Conservation (phyloP, 202 grass and related monocot species). For the Schoenoplectus tabernaemontani region DNA sequence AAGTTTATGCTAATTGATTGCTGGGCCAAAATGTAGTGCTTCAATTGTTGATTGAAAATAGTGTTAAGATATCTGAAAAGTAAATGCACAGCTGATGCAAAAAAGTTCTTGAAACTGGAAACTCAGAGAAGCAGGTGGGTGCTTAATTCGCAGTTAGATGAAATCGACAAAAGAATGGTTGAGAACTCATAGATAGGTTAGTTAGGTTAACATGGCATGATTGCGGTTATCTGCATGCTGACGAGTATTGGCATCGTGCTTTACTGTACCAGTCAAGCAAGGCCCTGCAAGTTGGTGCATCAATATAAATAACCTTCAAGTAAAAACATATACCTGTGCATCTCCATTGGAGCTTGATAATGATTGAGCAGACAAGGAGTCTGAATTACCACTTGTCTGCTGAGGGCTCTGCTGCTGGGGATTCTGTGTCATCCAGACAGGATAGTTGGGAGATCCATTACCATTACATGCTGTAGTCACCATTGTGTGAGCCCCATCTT, state of each 20-base stretch:
- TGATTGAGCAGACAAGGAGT: conserved; percentile 84
- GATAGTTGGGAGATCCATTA: conserved; percentile 46
- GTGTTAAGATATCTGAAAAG: background rate
- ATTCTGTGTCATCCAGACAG: conserved; percentile 61
- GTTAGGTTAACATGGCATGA: background rate
- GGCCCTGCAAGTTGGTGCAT: background rate
- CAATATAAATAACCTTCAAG: conserved; percentile 15
- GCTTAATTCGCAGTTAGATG: background rate
- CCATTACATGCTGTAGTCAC: conserved; percentile 28
- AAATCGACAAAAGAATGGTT: background rate
- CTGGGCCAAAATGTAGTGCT: background rate
- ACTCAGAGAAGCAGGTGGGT: background rate
- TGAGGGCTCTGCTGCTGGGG: conserved; percentile 62
- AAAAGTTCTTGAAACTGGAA: background rate
- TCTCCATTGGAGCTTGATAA: conserved; percentile 84
- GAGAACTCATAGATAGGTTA: background rate
- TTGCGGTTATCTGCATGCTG: conserved; percentile 14
- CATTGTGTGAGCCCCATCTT: conserved; percentile 38
- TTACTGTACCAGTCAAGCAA: background rate
- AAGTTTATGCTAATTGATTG: background rate
- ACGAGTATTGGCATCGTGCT: background rate
- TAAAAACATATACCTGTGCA: conserved; percentile 57
- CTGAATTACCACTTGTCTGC: conserved; percentile 86
- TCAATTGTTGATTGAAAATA: conserved; percentile 1
- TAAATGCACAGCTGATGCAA: background rate